Percentiles rank a stretch among this genome's conserved stretches.
Conservation (phyloP, 2,329 filamentous ascomycete genomes). For the Aspergillus sergii region DNA sequence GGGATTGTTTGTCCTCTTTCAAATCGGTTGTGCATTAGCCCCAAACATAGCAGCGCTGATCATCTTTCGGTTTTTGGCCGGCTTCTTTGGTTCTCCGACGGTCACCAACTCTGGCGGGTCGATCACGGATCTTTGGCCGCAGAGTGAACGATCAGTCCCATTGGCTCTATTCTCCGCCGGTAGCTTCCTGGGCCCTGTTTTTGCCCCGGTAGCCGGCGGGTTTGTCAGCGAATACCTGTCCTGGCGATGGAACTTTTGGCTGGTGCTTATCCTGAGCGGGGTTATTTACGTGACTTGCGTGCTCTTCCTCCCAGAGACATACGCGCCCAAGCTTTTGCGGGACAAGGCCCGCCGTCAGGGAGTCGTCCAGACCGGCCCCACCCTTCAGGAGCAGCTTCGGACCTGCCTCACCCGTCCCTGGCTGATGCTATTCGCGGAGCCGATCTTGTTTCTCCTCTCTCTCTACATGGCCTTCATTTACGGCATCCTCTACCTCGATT, state of each 20-base stretch:
- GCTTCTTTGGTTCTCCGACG: conserved; percentile 60
- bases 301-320: neutral
- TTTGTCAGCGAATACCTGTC: conserved; percentile 3
- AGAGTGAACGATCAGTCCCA: conserved; percentile 25
- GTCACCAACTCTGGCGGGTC: conserved; percentile 62
- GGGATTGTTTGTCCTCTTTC: neutral
- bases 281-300: neutral
- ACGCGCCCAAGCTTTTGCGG: neutral
- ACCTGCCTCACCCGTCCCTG: conserved; percentile 45
- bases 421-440: conserved; percentile 48
- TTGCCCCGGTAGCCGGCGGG: conserved; percentile 62
- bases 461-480: conserved; percentile 51
- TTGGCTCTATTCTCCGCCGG: neutral
- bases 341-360: neutral
- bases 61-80: conserved; percentile 65
- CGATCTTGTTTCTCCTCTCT: conserved; percentile 49
- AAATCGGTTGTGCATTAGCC: conserved; percentile 3
- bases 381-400: neutral
- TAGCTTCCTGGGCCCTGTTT: conserved; percentile 61
- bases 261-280: neutral
- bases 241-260: neutral
- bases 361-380: neutral
- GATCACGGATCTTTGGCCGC: conserved; percentile 57
- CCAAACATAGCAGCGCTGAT: conserved; percentile 49
- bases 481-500: conserved; percentile 52